Evolutionary conservation across 2,329 filamentous ascomycete species (phyloP).

Genomic region (Ascomycota sp.): DNA sequence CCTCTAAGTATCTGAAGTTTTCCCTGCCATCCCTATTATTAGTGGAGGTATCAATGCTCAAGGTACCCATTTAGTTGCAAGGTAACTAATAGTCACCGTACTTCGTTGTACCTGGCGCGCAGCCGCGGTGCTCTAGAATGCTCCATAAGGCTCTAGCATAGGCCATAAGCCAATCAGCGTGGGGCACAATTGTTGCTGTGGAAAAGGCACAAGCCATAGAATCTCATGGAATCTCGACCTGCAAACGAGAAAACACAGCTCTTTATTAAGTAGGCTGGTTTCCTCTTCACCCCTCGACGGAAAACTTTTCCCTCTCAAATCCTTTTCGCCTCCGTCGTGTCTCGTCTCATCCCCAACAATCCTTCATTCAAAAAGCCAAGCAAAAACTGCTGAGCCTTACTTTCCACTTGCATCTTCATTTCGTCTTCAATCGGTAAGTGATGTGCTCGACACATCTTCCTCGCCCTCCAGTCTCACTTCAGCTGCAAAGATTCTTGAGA

Average conservation of each 20-base stretch:
- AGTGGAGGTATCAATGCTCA: not conserved
- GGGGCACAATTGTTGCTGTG: constrained; percentile 5
- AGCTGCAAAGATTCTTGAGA: too few relatives aligned
- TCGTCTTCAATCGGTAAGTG: constrained; percentile 4
- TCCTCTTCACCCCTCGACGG: not conserved
- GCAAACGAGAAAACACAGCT: constrained; percentile 7
- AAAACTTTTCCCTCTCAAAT: not conserved
- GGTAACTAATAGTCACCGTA: too few relatives aligned
- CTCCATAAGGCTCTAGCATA: constrained; percentile 5
- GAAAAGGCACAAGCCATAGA: constrained; percentile 15
- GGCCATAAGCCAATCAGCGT: constrained; percentile 8
- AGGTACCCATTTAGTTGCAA: too few relatives aligned
- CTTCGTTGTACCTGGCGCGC: too few relatives aligned
- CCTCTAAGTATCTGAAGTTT: too few relatives aligned
- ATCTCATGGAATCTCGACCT: constrained; percentile 22
- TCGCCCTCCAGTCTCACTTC: constrained; percentile 1
- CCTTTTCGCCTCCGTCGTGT: constrained; percentile 1
- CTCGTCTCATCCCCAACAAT: not conserved
- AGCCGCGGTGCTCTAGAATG: constrained; percentile 6
- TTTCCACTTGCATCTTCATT: constrained; percentile 5
- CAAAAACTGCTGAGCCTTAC: constrained; percentile 5
- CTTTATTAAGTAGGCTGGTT: not conserved
- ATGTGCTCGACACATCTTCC: not conserved
- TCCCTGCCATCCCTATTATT: too few relatives aligned
- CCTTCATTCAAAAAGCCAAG: not conserved